phyloP scores from a whole-genome alignment of 139 green algal species.

The Picochlorum sp. region DNA sequence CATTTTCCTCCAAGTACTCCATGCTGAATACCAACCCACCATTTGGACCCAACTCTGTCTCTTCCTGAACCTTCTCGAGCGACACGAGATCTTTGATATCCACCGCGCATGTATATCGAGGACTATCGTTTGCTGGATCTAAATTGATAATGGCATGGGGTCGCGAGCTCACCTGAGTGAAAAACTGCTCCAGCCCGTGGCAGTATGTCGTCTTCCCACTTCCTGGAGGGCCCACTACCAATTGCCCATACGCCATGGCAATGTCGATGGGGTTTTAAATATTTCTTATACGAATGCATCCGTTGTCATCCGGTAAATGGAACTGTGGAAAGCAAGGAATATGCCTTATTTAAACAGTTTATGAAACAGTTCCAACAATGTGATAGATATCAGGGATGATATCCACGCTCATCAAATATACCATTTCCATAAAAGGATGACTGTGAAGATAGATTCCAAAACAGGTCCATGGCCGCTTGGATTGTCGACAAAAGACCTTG shows the following conservation, averaged over 20 bases:
- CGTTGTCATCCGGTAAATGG: too few species aligned
- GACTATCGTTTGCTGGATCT: constrained; percentile 62
- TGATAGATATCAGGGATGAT: too few species aligned
- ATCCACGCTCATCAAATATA: too few species aligned
- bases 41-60: constrained; percentile 92
- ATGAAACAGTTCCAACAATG: too few species aligned
- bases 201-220: constrained; percentile 98
- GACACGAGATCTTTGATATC: constrained; percentile 84
- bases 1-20: constrained; percentile 93
- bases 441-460: too few species aligned
- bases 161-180: constrained; percentile 55
- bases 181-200: constrained; percentile 78
- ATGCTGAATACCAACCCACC: constrained; percentile 92
- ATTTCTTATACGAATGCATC: too few species aligned
- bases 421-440: too few species aligned
- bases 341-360: too few species aligned
- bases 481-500: too few species aligned
- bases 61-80: constrained; percentile 73
- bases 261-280: too few species aligned
- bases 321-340: too few species aligned
- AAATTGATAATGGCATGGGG: constrained; percentile 84
- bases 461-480: too few species aligned
- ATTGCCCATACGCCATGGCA: constrained; percentile 48
- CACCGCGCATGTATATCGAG: constrained; percentile 74
- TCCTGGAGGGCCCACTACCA: constrained; percentile 88